Percentiles rank a stretch among this genome's conserved stretches.
These are phyloP conservation scores for Rhizomucor pusillus DNA, from an alignment of 371 early-diverging fungal species.

Conservation along the genomic window DNA sequence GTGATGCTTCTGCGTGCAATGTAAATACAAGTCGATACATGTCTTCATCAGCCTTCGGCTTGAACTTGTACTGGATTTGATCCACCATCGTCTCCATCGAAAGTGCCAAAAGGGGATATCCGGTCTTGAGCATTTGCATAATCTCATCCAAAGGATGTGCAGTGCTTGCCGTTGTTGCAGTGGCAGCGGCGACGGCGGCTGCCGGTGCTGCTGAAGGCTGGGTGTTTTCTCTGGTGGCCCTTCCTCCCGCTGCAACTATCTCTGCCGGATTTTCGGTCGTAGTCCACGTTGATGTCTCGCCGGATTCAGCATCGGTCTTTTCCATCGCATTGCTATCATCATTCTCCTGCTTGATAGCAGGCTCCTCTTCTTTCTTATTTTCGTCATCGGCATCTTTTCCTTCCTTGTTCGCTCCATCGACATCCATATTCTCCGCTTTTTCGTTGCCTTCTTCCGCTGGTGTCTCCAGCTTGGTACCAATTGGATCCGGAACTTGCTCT, in stretches of 20 bases:
- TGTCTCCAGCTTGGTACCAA: no score
- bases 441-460: not conserved
- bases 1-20: constrained; percentile 84
- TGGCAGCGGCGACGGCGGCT: not conserved
- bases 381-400: constrained; percentile 2
- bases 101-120: constrained; percentile 89
- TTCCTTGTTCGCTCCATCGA: not conserved
- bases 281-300: no score
- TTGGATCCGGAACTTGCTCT: constrained; percentile 1
- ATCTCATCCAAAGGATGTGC: constrained; percentile 87
- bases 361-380: constrained; percentile 5
- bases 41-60: constrained; percentile 93
- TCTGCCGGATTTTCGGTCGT: no score
- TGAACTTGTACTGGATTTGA: constrained; percentile 88
- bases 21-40: constrained; percentile 92
- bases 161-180: not conserved
- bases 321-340: not conserved
- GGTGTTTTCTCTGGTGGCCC: no score
- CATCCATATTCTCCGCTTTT: not conserved
- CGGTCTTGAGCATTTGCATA: constrained; percentile 95
- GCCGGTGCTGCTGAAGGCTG: no score
- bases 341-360: constrained; percentile 4
- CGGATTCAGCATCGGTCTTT: not conserved
- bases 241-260: no score
- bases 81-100: constrained; percentile 98